Conservation (phyloP, 257 asterid genomes). For the Nicotiana paniculata region DNA sequence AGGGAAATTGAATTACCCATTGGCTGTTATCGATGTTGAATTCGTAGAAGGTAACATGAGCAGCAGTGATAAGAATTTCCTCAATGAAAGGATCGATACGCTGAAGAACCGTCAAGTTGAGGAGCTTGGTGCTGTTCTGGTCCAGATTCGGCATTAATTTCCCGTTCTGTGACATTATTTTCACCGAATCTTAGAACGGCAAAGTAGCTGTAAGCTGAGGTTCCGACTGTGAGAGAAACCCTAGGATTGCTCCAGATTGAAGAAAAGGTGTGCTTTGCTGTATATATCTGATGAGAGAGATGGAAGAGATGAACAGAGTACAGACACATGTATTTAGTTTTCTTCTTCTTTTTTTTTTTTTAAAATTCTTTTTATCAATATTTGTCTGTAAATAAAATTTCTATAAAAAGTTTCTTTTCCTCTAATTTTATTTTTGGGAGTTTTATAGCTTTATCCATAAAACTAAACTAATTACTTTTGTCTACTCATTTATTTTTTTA, state of each 20-base stretch:
- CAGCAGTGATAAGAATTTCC: constrained; percentile 71
- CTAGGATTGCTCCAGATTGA: constrained; percentile 1
- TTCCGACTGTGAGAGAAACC: neutral
- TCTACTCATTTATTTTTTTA: too few species aligned
- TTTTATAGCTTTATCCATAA: too few species aligned
- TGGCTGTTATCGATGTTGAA: constrained; percentile 56
- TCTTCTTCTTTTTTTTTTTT: neutral
- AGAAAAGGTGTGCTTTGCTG: neutral
- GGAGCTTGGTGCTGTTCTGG: constrained; percentile 60
- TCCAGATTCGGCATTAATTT: constrained; percentile 79
- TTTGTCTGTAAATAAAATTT: too few species aligned
- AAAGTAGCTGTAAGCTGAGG: neutral
- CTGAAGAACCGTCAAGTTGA: constrained; percentile 79
- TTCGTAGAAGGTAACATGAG: constrained; percentile 72
- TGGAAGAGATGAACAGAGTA: neutral
- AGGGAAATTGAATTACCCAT: constrained; percentile 43
- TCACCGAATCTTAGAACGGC: neutral
- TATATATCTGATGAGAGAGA: neutral
- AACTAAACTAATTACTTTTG: too few species aligned
- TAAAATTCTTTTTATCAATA: neutral
- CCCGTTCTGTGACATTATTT: constrained; percentile 23
- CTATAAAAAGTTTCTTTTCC: too few species aligned
- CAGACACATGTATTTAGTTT: neutral
- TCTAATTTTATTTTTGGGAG: too few species aligned
- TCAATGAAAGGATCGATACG: constrained; percentile 76